Evolutionary conservation across 192 early-diverging fungal species (phyloP).

Genomic region (Backusella morwellensis): DNA sequence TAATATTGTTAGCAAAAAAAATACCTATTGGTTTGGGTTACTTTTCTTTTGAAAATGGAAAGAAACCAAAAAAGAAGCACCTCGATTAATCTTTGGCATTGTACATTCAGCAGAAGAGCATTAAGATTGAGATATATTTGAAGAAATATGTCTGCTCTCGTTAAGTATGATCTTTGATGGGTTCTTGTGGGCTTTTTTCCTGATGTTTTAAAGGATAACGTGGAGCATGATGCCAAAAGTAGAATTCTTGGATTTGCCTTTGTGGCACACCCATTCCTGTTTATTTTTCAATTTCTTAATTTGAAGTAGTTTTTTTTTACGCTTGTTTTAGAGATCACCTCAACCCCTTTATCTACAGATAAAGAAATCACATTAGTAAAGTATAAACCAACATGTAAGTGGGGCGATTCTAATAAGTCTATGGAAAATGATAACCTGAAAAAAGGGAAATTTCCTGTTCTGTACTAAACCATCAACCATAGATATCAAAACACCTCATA

Average conservation of each 20-base stretch:
- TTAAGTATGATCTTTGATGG: not conserved
- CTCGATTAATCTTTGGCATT: no score
- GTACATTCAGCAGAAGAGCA: not conserved
- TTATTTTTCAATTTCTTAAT: not conserved
- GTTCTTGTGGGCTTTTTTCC: not conserved
- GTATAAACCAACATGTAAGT: not conserved
- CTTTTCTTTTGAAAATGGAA: not conserved
- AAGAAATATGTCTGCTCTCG: not conserved
- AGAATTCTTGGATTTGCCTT: not conserved
- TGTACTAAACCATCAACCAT: not conserved
- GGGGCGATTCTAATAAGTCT: not conserved
- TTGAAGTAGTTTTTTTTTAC: not conserved
- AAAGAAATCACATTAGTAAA: no score
- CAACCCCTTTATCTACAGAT: not conserved
- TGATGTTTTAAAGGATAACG: not conserved
- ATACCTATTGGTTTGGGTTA: not conserved
- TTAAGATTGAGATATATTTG: not conserved
- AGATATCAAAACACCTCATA: not conserved
- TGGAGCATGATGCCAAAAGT: not conserved
- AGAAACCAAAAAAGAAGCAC: no score
- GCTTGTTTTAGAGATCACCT: not conserved
- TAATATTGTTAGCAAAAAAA: not conserved
- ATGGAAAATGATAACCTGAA: constrained; percentile 17
- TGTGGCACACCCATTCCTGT: not conserved
- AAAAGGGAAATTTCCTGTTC: not conserved